A percentile compares a stretch with the other conserved stretches of the same genome.
phyloP scores from a whole-genome alignment of 805 yeast species.

The Candida easanensis region DNA sequence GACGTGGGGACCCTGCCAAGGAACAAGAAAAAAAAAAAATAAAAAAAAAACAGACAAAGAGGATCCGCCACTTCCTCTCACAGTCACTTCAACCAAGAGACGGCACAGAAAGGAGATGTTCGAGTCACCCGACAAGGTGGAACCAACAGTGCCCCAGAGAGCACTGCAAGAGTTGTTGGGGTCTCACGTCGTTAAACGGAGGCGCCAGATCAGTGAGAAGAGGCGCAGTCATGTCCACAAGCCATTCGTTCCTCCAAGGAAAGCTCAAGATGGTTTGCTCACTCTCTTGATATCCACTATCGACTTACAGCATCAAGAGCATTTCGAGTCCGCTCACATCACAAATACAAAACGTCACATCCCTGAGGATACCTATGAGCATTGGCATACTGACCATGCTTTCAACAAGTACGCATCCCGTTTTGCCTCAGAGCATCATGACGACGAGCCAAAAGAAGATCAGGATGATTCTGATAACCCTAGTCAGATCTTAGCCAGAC shows the following conservation, averaged over 20 bases:
- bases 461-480: background rate
- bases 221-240: background rate
- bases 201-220: background rate
- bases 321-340: background rate
- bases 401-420: constrained; percentile 12
- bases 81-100: too few species aligned
- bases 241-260: background rate
- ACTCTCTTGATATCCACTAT: background rate
- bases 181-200: background rate
- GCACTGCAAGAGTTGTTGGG: background rate
- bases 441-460: background rate
- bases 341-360: background rate
- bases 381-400: constrained; percentile 20
- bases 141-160: too few species aligned
- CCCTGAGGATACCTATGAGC: constrained; percentile 25
- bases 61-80: too few species aligned
- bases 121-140: too few species aligned
- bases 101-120: too few species aligned
- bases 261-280: background rate
- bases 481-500: background rate
- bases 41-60: too few species aligned
- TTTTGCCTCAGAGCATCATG: background rate
- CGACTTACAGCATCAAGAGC: background rate
- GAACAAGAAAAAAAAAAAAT: too few species aligned
- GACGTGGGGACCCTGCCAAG: too few species aligned